These are phyloP conservation scores for Coniosporium tulheliwenetii DNA, from an alignment of 2,329 filamentous ascomycete species.

Conservation along the genomic window DNA sequence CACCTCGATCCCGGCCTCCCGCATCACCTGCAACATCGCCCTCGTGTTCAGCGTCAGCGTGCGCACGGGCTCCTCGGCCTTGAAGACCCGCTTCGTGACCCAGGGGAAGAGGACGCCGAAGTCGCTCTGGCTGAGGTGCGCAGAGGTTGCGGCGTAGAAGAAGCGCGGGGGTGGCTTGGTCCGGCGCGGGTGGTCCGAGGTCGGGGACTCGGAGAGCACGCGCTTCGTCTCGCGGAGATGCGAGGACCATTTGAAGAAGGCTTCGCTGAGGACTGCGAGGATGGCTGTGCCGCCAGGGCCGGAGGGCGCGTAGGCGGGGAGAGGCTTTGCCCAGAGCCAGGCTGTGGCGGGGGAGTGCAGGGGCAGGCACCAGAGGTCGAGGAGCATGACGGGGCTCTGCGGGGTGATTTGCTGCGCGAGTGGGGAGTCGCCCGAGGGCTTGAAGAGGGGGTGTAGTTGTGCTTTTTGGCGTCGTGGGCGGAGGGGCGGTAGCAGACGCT, in stretches of 20 bases:
- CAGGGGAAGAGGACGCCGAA: slow-evolving; percentile 73
- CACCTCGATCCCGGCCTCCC: slow-evolving; percentile 25
- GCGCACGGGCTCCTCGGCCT: slow-evolving; percentile 54
- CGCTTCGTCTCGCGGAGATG: slow-evolving; percentile 56
- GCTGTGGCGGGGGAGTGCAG: slow-evolving; percentile 46
- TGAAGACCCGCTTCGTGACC: slow-evolving; percentile 33
- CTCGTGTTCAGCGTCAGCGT: slow-evolving; percentile 72
- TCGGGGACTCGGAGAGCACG: slow-evolving; percentile 43
- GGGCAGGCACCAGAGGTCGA: slow-evolving; percentile 73
- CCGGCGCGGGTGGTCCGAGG: slow-evolving; percentile 14
- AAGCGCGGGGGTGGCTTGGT: slow-evolving; percentile 40
- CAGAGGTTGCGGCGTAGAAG: slow-evolving; percentile 59
- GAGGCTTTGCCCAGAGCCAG: slow-evolving; percentile 53
- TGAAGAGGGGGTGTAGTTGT: slow-evolving; percentile 45
- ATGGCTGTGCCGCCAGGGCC: slow-evolving; percentile 37
- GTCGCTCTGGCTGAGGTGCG: slow-evolving; percentile 70
- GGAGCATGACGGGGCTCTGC: slow-evolving; percentile 47
- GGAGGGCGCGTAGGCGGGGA: slow-evolving; percentile 48
- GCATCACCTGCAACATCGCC: slow-evolving; percentile 59
- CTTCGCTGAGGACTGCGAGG: slow-evolving; percentile 58
- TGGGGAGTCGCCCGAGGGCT: slow-evolving; percentile 36
- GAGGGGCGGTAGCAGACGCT: slow-evolving; percentile 53
- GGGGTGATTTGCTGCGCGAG: slow-evolving; percentile 54
- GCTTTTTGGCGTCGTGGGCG: slow-evolving; percentile 15
- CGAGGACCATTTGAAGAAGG: slow-evolving; percentile 63